Evolutionary conservation across 345 rosid genomes (phyloP).

Genomic region (Acer yangbiense): DNA sequence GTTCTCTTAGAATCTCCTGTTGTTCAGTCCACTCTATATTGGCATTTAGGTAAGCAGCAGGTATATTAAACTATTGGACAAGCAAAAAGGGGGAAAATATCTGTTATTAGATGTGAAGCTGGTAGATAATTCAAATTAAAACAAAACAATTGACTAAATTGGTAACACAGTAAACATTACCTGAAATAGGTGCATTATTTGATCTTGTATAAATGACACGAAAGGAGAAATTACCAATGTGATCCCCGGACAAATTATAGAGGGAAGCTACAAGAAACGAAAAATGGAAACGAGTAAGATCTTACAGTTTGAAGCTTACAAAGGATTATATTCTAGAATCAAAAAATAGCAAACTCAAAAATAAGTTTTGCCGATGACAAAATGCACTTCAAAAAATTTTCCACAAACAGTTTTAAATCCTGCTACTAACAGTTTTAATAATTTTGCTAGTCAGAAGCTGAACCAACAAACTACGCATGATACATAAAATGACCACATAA

Average conservation of each 20-base stretch:
- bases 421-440: not conserved
- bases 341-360: not conserved
- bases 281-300: slow-evolving; percentile 27
- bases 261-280: slow-evolving; percentile 74
- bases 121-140: slow-evolving; percentile 2
- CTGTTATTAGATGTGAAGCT: slow-evolving; percentile 8
- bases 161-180: slow-evolving; percentile 37
- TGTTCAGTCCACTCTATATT: slow-evolving; percentile 96
- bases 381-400: not conserved
- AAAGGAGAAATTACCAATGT: slow-evolving; percentile 95
- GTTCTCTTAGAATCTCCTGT: slow-evolving; percentile 87
- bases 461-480: slow-evolving; percentile 4
- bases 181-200: slow-evolving; percentile 97
- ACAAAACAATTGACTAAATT: slow-evolving; percentile 1
- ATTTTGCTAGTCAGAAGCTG: not conserved
- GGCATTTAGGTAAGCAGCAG: slow-evolving; percentile 91
- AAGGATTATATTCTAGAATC: not conserved
- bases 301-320: not conserved
- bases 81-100: slow-evolving; percentile 12
- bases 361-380: not conserved
- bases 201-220: slow-evolving; percentile 97
- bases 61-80: slow-evolving; percentile 74
- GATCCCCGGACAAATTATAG: slow-evolving; percentile 79
- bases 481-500: slow-evolving; percentile 3
- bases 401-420: not conserved